Evolutionary conservation across 2,329 filamentous ascomycete genomes (phyloP).

Genomic region (Trichoderma aggressivum): DNA sequence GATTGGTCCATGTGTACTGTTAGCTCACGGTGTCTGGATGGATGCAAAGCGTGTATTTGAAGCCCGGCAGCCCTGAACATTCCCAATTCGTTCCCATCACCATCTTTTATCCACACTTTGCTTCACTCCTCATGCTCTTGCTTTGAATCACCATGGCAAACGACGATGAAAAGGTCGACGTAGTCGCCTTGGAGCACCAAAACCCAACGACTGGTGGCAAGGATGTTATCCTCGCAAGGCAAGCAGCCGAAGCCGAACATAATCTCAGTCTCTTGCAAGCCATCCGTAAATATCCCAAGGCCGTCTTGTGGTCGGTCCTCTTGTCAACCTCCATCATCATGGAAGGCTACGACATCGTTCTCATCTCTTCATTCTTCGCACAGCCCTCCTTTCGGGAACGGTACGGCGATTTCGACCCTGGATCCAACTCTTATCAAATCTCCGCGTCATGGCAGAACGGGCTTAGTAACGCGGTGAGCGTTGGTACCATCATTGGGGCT

Average conservation of each 20-base stretch:
- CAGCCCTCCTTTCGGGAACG: conserved; percentile 25
- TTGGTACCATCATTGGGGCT: conserved; percentile 48
- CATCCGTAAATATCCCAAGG: conserved; percentile 31
- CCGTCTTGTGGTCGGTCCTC: conserved; percentile 35
- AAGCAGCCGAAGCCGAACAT: not conserved
- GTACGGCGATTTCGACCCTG: not conserved
- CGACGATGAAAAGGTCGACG: not conserved
- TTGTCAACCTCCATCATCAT: conserved; percentile 40
- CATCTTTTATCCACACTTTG: not conserved
- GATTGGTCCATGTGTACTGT: not conserved
- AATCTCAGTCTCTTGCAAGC: conserved; percentile 22
- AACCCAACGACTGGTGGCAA: not conserved
- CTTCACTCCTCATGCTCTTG: not conserved
- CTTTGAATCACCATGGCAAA: not conserved
- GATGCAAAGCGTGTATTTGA: not conserved
- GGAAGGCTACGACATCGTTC: conserved; percentile 39
- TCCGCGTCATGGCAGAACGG: conserved; percentile 49
- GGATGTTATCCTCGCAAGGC: not conserved
- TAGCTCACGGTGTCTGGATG: not conserved
- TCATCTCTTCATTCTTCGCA: conserved; percentile 37
- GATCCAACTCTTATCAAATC: conserved; percentile 26
- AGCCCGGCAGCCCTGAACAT: not conserved
- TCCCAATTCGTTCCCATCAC: not conserved
- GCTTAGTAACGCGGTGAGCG: conserved; percentile 41
- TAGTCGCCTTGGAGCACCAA: not conserved